Conservation (phyloP, 805 yeast genomes). For the Candida ulmi region DNA sequence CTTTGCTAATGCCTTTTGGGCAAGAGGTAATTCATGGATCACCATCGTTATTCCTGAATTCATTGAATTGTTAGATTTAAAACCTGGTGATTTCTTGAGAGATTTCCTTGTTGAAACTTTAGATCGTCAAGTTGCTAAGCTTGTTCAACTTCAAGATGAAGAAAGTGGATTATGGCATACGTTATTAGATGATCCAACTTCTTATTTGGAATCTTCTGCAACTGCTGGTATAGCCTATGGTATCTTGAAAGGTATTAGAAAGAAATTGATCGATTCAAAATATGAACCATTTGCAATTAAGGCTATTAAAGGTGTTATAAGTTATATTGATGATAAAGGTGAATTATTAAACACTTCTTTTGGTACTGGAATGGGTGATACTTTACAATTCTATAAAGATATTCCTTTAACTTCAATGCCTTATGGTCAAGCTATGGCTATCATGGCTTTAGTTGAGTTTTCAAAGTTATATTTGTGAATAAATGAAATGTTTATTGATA, state of each 20-base stretch:
- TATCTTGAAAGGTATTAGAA: conserved; percentile 9
- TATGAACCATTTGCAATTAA: conserved; percentile 7
- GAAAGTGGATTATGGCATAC: conserved; percentile 11
- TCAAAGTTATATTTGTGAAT: conserved; percentile 7
- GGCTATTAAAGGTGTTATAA: conserved; percentile 9
- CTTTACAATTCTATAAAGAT: conserved; percentile 8
- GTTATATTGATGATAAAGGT: conserved; percentile 8
- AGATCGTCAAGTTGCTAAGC: conserved; percentile 11
- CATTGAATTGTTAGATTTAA: conserved; percentile 7
- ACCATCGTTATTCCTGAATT: conserved; percentile 12
- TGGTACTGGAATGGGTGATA: conserved; percentile 12
- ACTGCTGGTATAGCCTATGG: conserved; percentile 12
- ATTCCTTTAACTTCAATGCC: conserved; percentile 12
- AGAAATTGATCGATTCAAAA: conserved; percentile 3
- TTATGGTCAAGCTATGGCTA: conserved; percentile 12
- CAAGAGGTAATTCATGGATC: conserved; percentile 12
- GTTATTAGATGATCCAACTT: conserved; percentile 8
- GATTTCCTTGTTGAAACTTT: conserved; percentile 8
- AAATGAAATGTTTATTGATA: no score
- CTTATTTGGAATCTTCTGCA: conserved; percentile 10
- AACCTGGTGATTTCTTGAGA: conserved; percentile 9
- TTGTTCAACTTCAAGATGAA: conserved; percentile 7
- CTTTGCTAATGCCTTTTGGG: conserved; percentile 11
- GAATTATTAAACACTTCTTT: conserved; percentile 9
- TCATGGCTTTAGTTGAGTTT: conserved; percentile 10